phyloP scores from a whole-genome alignment of 352 stramenopile species.

The Pythium rhizo-oryzae region DNA sequence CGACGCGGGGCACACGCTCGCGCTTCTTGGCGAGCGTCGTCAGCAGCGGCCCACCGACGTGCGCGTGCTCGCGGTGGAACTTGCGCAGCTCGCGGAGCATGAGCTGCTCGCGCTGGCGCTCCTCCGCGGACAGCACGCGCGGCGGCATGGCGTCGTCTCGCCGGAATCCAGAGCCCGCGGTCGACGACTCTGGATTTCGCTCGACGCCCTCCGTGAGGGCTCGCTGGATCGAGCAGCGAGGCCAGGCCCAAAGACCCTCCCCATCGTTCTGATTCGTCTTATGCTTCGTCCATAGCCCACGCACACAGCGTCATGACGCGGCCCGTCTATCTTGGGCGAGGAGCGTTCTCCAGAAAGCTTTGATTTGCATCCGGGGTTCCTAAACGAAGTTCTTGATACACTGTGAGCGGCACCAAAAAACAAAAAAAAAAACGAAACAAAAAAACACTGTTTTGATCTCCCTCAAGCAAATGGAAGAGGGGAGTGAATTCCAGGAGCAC shows the following conservation, averaged over 20 bases:
- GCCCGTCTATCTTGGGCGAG: neutral
- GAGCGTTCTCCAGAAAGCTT: too few species aligned
- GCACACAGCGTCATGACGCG: neutral
- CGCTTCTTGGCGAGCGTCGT: constrained; percentile 71
- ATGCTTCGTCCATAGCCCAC: neutral
- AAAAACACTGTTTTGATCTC: neutral
- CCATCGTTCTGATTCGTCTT: neutral
- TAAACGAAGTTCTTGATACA: too few species aligned
- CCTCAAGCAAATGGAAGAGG: neutral
- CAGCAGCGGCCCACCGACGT: constrained; percentile 37
- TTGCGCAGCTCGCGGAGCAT: constrained; percentile 77
- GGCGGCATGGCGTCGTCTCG: constrained; percentile 6
- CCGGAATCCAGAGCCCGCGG: too few species aligned
- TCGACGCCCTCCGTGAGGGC: too few species aligned
- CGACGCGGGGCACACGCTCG: constrained; percentile 54
- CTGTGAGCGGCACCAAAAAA: too few species aligned
- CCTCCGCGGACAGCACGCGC: constrained; percentile 15
- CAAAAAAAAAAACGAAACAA: too few species aligned
- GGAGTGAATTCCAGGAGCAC: neutral
- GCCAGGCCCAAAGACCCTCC: too few species aligned
- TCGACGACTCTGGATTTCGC: too few species aligned
- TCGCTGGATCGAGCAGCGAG: too few species aligned
- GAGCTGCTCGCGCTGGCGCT: constrained; percentile 51
- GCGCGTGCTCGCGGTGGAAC: constrained; percentile 56
- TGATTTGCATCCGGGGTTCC: too few species aligned